Base-by-base conservation (phyloP, 2,329 filamentous ascomycete genomes). In the Fusarium beomiforme region DNA sequence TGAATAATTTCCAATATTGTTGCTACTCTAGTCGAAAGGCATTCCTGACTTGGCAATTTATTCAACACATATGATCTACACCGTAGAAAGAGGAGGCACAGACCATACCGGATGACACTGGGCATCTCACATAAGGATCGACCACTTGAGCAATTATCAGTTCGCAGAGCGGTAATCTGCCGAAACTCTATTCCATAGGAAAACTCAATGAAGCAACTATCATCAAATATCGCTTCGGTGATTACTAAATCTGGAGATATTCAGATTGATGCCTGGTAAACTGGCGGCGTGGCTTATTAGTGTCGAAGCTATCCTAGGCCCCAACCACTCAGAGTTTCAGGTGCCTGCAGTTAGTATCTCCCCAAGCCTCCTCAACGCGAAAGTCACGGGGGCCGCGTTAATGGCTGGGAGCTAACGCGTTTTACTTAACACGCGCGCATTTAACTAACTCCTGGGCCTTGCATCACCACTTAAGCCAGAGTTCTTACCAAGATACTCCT, bases 301-400 rank as follows among this genome's bases (percentile, higher is more conserved):
- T 64, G 64, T 39, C 44, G 31, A 39, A 69, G 44, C 53, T 71
- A 71, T 63, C 44, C 47, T 36, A 59, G 58, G 58, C 17, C 49
- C 63, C 68, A 70, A 51, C 70, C 73, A 69, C 70, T 73, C 69
- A 63, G 21, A 36, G 56, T 56, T 64, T 67, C 60, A 56, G 26
- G 43, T 46, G 47, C 64, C 41, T 46, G 33, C 33, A 51, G 53
- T 53, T 39, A 44, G 55, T 10, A 58, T 55, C 37, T 59, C 34
- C 53, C 69, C 67, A 51, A 33, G 44, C 36, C 57, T 57, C 49
- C 47, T 50, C 17, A 57, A 72, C 73, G 56, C 74, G 72, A 73
- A 67, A 73, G 64, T 69, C 71, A 75, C 71, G 57, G 67, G 66
- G 44, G 60, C 50, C 71, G 72, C 67, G 70, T 75, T 66, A 70